Conservation (phyloP, 2,329 filamentous ascomycete species). For the Hymenotorrendiella dingleyae region DNA sequence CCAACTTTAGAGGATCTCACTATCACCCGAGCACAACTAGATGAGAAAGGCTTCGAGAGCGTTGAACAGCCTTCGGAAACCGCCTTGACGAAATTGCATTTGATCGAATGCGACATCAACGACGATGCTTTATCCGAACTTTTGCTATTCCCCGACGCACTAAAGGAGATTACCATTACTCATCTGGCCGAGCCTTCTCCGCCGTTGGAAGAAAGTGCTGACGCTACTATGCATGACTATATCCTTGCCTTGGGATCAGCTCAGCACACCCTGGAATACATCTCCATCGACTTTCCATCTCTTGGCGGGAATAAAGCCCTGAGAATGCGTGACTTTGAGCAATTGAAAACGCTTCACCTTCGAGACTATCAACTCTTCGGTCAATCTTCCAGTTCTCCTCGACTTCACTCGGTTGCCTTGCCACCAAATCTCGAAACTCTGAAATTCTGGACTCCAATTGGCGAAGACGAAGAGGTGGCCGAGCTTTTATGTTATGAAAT, state of each 20-base stretch:
- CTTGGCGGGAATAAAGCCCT: constrained; percentile 37
- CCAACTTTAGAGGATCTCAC: constrained; percentile 42
- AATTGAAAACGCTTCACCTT: constrained; percentile 36
- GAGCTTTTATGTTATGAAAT: constrained; percentile 40
- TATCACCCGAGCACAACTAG: constrained; percentile 40
- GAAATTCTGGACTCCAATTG: constrained; percentile 41
- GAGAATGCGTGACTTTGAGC: constrained; percentile 38
- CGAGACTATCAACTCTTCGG: constrained; percentile 46
- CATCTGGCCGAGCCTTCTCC: constrained; percentile 36
- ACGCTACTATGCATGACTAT: constrained; percentile 40
- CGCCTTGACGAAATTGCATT: constrained; percentile 37
- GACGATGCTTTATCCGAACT: constrained; percentile 37
- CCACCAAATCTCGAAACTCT: constrained; percentile 40
- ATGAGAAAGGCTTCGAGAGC: constrained; percentile 41
- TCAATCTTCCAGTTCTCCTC: constrained; percentile 33
- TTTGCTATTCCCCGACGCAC: constrained; percentile 38
- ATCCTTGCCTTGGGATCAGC: constrained; percentile 38
- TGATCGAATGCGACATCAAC: constrained; percentile 47
- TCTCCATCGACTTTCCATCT: constrained; percentile 40
- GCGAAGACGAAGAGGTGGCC: constrained; percentile 41
- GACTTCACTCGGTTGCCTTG: constrained; percentile 41
- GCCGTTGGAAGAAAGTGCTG: constrained; percentile 41
- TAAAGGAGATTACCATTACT: constrained; percentile 43
- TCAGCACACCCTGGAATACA: constrained; percentile 37
- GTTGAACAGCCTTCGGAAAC: constrained; percentile 44